These are phyloP conservation scores for Spiromastix sp. DNA, from an alignment of 2,329 filamentous ascomycete species.

Conservation along the genomic window DNA sequence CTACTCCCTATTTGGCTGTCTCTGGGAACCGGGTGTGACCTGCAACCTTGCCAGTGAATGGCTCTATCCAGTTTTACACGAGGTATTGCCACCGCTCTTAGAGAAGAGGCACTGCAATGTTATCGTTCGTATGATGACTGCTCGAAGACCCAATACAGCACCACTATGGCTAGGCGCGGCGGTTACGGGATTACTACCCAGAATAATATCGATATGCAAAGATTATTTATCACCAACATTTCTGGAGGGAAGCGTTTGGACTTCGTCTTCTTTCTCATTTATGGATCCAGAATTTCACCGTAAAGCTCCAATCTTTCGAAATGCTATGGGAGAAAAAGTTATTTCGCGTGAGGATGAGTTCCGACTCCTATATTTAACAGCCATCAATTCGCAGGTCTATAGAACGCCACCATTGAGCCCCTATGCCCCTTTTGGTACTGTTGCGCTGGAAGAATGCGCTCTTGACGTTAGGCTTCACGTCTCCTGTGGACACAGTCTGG, in stretches of 20 bases:
- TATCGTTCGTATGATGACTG: conserved; percentile 7
- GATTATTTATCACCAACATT: conserved; percentile 4
- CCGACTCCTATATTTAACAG: conserved; percentile 7
- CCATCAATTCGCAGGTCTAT: conserved; percentile 5
- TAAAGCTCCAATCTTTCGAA: conserved; percentile 3
- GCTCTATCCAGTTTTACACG: conserved; percentile 5
- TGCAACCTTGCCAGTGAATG: conserved; percentile 9
- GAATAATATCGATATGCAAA: conserved; percentile 4
- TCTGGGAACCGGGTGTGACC: conserved; percentile 6
- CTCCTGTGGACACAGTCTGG: conserved; percentile 7
- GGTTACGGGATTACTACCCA: conserved; percentile 7
- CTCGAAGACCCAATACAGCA: conserved; percentile 6
- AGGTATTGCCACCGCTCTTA: conserved; percentile 5
- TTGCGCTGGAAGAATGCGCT: conserved; percentile 4
- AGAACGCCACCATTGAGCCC: conserved; percentile 1
- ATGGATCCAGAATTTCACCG: conserved; percentile 7
- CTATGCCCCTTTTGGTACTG: conserved; percentile 7
- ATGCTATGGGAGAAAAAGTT: conserved; percentile 3
- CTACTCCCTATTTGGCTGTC: conserved; percentile 6
- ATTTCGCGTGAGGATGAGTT: conserved; percentile 8
- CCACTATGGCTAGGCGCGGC: conserved; percentile 6
- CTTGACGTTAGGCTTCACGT: conserved; percentile 7
- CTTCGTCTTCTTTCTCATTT: conserved; percentile 2
- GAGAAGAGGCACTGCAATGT: conserved; percentile 2
- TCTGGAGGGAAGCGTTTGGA: conserved; percentile 5